A percentile compares a stretch with the other conserved stretches of the same genome.
phyloP scores from a whole-genome alignment of 305 asterid species.

The Coffea humblotiana region DNA sequence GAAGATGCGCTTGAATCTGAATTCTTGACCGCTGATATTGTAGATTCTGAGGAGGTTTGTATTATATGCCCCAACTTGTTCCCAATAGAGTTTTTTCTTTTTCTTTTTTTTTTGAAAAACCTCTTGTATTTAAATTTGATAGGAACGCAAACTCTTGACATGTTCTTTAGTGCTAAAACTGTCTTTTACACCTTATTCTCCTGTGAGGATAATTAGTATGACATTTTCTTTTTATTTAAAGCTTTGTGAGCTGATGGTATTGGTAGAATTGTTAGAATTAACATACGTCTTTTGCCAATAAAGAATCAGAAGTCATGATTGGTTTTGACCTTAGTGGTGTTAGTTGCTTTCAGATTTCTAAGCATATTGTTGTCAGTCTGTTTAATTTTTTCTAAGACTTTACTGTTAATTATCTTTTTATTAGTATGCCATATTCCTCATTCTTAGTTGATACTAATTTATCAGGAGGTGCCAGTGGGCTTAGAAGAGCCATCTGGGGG shows the following conservation, averaged over 20 bases:
- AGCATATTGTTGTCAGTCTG: not conserved
- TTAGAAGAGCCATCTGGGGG: conserved; percentile 47
- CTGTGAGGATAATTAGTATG: not conserved
- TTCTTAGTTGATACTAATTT: conserved; percentile 27
- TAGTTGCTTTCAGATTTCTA: not conserved
- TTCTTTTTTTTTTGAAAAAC: too few relatives aligned
- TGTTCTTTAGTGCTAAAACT: not conserved
- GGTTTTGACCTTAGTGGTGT: too few relatives aligned
- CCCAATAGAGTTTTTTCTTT: not conserved
- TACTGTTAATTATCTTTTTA: not conserved
- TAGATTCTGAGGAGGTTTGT: conserved; percentile 54
- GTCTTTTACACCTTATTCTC: not conserved
- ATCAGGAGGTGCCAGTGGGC: conserved; percentile 62
- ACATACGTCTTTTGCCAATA: not conserved
- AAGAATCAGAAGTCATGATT: not conserved
- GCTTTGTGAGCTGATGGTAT: not conserved
- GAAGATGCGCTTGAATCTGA: conserved; percentile 40
- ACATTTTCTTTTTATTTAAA: not conserved
- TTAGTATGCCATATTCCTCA: not conserved
- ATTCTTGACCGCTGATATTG: conserved; percentile 31
- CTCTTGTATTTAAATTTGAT: not conserved
- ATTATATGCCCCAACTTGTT: conserved; percentile 6
- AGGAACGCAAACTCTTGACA: not conserved
- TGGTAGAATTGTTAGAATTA: not conserved
- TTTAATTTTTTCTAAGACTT: not conserved